Percentiles rank a stretch among this genome's conserved stretches.
Conservation (phyloP, 1,139 yeast genomes). For the Debaryomycetaceae sp. region DNA sequence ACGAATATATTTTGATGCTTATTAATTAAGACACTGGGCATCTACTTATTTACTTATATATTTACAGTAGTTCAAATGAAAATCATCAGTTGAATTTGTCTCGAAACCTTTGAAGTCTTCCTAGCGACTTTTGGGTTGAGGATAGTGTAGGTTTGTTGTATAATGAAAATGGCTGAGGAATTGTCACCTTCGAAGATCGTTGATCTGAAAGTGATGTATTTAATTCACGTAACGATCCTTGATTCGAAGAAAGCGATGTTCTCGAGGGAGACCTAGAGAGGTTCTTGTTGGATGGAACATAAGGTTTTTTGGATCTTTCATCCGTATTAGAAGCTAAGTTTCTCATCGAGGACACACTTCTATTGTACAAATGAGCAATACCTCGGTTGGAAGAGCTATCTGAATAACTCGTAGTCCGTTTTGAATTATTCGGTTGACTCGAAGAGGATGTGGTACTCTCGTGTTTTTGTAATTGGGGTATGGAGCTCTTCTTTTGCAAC, state of each 20-base stretch:
- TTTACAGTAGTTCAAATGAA: constrained; percentile 23
- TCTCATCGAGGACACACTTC: neutral
- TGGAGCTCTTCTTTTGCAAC: constrained; percentile 13
- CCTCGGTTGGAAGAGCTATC: neutral
- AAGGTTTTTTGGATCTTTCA: neutral
- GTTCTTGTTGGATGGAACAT: neutral
- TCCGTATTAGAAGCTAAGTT: neutral
- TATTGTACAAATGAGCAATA: neutral
- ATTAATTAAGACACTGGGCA: neutral
- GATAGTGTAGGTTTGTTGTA: constrained; percentile 45
- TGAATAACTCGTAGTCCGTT: neutral
- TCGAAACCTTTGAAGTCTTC: constrained; percentile 29
- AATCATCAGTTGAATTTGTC: constrained; percentile 23
- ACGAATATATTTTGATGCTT: constrained; percentile 30
- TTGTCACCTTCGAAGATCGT: constrained; percentile 8
- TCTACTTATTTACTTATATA: neutral
- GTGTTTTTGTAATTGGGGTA: constrained; percentile 5
- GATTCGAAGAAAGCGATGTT: neutral
- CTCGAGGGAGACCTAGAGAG: neutral
- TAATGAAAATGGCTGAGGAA: constrained; percentile 23
- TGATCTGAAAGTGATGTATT: no score
- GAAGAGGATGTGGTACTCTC: neutral
- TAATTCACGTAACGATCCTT: no score
- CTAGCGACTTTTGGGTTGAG: constrained; percentile 40
- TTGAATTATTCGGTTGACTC: constrained; percentile 1